These are phyloP conservation scores for Eutypella sp. DNA, from an alignment of 2,329 filamentous ascomycete genomes.

Conservation along the genomic window DNA sequence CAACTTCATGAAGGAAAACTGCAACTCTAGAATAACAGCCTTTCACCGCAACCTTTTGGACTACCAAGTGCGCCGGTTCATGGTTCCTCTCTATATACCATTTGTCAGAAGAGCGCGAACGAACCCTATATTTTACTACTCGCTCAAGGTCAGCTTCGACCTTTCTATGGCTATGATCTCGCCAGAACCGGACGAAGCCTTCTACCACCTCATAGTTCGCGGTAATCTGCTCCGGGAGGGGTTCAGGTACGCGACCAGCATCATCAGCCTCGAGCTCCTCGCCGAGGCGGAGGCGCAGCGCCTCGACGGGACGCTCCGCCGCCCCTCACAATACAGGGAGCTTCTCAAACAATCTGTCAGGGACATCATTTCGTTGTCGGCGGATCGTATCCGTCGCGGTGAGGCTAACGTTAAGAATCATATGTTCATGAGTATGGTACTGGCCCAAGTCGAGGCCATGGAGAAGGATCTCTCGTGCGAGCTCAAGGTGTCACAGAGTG, in stretches of 20 bases:
- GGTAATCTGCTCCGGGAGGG: conserved; percentile 39
- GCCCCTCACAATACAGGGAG: conserved; percentile 21
- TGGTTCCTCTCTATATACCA: conserved; percentile 49
- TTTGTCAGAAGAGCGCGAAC: conserved; percentile 37
- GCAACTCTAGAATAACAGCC: conserved; percentile 14
- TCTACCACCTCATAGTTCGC: conserved; percentile 31
- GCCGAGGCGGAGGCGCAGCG: conserved; percentile 23
- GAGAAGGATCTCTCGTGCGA: conserved; percentile 22
- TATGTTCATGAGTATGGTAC: conserved; percentile 34
- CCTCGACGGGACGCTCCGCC: conserved; percentile 24
- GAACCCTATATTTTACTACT: conserved; percentile 46
- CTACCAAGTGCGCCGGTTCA: conserved; percentile 47
- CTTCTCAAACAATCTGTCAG: conserved; percentile 27
- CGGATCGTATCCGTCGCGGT: conserved; percentile 29
- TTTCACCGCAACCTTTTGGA: conserved; percentile 47
- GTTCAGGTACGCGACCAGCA: conserved; percentile 26
- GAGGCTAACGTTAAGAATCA: conserved; percentile 42
- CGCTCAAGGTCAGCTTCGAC: conserved; percentile 43
- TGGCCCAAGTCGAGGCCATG: conserved; percentile 34
- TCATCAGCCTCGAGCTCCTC: conserved; percentile 34
- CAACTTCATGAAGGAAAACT: conserved; percentile 15
- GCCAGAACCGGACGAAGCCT: conserved; percentile 31
- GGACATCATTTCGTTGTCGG: conserved; percentile 22
- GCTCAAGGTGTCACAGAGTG: conserved; percentile 24
- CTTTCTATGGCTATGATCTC: conserved; percentile 31